These are phyloP conservation scores for Hyphodiscus sp. DNA, from an alignment of 2,329 filamentous ascomycete genomes.

Conservation along the genomic window DNA sequence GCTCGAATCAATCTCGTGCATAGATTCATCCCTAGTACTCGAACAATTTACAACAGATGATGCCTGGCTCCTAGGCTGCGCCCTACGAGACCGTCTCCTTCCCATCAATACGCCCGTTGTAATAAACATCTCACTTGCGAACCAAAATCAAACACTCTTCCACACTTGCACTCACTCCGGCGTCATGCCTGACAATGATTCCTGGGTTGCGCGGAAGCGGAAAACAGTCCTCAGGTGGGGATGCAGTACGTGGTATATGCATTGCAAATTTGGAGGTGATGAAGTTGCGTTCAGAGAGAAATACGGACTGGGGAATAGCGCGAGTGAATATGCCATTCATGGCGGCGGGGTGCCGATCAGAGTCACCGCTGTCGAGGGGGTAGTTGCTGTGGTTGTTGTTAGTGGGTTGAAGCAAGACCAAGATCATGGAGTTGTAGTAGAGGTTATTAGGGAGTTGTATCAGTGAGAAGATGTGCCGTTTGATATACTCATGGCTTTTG, in stretches of 20 bases:
- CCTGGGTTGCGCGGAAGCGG: conserved; percentile 65
- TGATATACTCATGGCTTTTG: too few species aligned
- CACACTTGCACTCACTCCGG: conserved; percentile 62
- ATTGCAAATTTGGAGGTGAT: conserved; percentile 58
- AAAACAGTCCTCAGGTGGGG: conserved; percentile 68
- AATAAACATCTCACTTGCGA: conserved; percentile 58
- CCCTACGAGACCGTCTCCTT: conserved; percentile 56
- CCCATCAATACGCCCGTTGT: conserved; percentile 49
- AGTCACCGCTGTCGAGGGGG: conserved; percentile 66
- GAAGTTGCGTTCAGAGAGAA: conserved; percentile 59
- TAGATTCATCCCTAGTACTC: conserved; percentile 27
- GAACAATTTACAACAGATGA: conserved; percentile 53
- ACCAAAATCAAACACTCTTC: conserved; percentile 57
- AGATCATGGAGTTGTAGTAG: conserved; percentile 70
- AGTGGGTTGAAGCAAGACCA: conserved; percentile 70
- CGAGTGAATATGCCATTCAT: conserved; percentile 65
- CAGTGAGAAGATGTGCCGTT: conserved; percentile 2
- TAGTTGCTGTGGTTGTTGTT: conserved; percentile 69
- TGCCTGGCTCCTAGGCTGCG: conserved; percentile 58
- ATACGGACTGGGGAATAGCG: conserved; percentile 52
- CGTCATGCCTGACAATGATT: conserved; percentile 63
- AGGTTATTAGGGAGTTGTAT: conserved; percentile 34
- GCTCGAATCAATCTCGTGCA: conserved; percentile 27
- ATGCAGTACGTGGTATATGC: conserved; percentile 63
- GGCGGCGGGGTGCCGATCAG: conserved; percentile 69